Base-by-base conservation (phyloP, 768 basidiomycete species). In the Boletus coccyginus region DNA sequence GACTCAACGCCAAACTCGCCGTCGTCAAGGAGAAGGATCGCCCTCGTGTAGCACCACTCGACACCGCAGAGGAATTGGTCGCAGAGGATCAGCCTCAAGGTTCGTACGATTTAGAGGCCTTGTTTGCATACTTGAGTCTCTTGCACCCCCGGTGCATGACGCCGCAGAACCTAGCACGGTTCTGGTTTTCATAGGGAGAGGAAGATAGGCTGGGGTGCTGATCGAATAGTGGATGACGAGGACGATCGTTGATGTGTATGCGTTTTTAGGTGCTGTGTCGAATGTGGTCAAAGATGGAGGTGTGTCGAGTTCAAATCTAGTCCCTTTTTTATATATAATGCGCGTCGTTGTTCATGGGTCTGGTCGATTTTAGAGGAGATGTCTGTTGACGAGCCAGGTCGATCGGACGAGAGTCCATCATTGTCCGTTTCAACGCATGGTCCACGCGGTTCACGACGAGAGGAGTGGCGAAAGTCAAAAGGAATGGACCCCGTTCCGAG, bases 381-480 rank as follows among this genome's bases (percentile, higher is more conserved):
- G 84, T 74, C 76, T 50, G 65, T 86, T 41, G 87, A 90, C 49
- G 63, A 57, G 44, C 55, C 61, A 5, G 60, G 46, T 39, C 55
- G 43, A 50, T 46, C 66, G n/a, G 52, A 70, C 27, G 70, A 71
- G 45, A 61, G 63, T 55, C 50, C 73, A 5, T 68, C 73, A 5
- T 68, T 68, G 47, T 69, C 67, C 21, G 78, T 94, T 59, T 94
- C 92, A 10, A 95, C 93, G 3, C 90, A 94, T 63, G 93, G 92
- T 13, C 81, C 86, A 3, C 83, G 92, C 33, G 76, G 79, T 48
- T 88, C 90, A 46, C 77, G 93, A 57, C 78, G 90, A 59, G 92
- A 93, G 68, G 78, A 84, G 61, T 95, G 93, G 93, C 77, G 92
- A 67, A 74, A 74, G 53, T 87, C 92, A 24, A 95, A 93, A 68